Conservation (phyloP, 2,329 filamentous ascomycete genomes). For the Graphiopsis chlorocephala region DNA sequence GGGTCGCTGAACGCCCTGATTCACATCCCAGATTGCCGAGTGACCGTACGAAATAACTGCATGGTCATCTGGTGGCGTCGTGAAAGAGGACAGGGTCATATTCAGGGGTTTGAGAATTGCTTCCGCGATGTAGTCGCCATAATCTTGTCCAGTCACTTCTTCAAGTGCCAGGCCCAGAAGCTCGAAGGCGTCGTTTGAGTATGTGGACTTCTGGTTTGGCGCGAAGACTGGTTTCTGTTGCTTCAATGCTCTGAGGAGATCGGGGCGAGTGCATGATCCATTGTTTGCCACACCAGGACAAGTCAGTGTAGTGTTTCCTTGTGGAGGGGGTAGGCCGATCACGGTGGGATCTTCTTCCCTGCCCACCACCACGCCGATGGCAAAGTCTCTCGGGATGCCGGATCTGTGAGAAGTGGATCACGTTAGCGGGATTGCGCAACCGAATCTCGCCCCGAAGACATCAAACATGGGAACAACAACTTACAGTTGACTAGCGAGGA, state of each 20-base stretch:
- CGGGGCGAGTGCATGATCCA: conserved; percentile 32
- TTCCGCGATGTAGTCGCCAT: conserved; percentile 38
- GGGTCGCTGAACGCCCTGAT: conserved; percentile 43
- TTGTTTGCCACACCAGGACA: conserved; percentile 38
- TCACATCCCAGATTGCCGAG: conserved; percentile 40
- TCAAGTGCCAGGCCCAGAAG: conserved; percentile 42
- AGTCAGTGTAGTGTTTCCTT: conserved; percentile 30
- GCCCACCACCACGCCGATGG: not conserved
- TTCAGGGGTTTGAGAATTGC: conserved; percentile 41
- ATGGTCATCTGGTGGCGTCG: conserved; percentile 34
- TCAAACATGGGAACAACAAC: conserved; percentile 16
- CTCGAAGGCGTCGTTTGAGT: conserved; percentile 43
- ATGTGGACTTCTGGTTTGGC: conserved; percentile 43
- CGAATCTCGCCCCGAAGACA: not conserved
- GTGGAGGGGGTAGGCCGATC: conserved; percentile 37
- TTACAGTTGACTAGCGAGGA: conserved; percentile 41
- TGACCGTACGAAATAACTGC: conserved; percentile 39
- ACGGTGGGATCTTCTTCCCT: conserved; percentile 21
- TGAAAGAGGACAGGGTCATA: conserved; percentile 35
- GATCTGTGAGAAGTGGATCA: conserved; percentile 15
- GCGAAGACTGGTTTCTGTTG: conserved; percentile 38
- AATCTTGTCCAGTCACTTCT: conserved; percentile 37
- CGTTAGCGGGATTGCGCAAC: not conserved
- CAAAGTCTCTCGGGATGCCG: conserved; percentile 43
- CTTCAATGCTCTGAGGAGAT: conserved; percentile 36